Conservation (phyloP, 2,329 filamentous ascomycete genomes). For the Tolypocladium sp. region DNA sequence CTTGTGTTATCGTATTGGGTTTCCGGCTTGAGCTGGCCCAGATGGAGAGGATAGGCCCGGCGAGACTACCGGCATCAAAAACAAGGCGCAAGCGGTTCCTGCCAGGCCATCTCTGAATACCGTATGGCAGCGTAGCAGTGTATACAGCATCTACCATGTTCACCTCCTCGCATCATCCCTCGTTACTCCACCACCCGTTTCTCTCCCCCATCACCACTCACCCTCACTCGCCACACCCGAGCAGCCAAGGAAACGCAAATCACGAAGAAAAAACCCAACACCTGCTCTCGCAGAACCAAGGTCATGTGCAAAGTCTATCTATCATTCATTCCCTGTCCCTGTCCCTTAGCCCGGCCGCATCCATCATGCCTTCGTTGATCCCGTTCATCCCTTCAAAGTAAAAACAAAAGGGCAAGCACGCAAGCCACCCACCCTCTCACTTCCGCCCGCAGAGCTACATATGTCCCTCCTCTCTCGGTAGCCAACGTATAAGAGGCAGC, state of each 20-base stretch:
- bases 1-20: background rate
- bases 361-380: background rate
- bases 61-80: background rate
- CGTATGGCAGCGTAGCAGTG: too few species aligned
- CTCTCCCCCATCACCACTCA: background rate
- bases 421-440: background rate
- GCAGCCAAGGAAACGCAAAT: background rate
- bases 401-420: background rate
- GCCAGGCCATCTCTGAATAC: too few species aligned
- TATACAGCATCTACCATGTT: background rate
- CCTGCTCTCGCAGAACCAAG: background rate
- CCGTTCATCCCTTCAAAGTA: background rate
- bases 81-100: background rate
- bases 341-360: background rate
- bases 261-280: background rate
- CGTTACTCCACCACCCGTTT: background rate
- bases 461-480: background rate
- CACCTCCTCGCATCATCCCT: background rate
- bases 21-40: background rate
- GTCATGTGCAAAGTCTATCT: conserved; percentile 12
- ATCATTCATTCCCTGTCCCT: conserved; percentile 2
- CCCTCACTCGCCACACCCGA: background rate
- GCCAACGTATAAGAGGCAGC: background rate
- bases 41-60: background rate
- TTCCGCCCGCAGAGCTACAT: background rate